phyloP scores from a whole-genome alignment of 108 stramenopile species.

The Chaetoceros tenuissimus region DNA sequence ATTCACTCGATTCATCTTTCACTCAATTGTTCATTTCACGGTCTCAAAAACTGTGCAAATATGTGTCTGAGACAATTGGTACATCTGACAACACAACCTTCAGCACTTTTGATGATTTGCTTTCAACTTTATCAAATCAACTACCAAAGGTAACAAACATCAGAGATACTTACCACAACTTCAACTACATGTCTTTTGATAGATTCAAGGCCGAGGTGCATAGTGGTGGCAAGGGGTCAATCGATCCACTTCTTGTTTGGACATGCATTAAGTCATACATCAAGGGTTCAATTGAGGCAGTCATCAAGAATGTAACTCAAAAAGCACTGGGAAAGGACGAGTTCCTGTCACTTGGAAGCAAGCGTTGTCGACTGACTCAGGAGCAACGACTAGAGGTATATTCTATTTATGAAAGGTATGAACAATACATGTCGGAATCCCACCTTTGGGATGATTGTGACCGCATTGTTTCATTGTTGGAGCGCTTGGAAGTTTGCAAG shows the following conservation, averaged over 20 bases:
- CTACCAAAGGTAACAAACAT: no score
- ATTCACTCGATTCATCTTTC: not conserved
- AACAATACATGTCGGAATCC: slow-evolving; percentile 13
- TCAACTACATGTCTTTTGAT: no score
- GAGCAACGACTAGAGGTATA: slow-evolving; percentile 22
- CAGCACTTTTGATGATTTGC: no score
- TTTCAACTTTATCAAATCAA: no score
- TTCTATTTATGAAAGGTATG: slow-evolving; percentile 31
- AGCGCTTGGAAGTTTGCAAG: not conserved
- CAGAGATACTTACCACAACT: no score
- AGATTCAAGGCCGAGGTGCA: slow-evolving; percentile 30
- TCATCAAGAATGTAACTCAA: slow-evolving; percentile 6
- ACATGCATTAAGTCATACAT: slow-evolving; percentile 45
- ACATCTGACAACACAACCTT: no score
- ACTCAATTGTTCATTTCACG: slow-evolving; percentile 42
- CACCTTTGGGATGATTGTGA: slow-evolving; percentile 48
- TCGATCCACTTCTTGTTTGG: slow-evolving; percentile 42
- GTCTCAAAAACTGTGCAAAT: slow-evolving; percentile 29
- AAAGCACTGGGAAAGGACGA: slow-evolving; percentile 21
- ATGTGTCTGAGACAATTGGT: slow-evolving; percentile 28
- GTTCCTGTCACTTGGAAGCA: slow-evolving; percentile 32
- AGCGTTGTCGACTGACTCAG: slow-evolving; percentile 35
- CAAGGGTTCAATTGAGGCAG: slow-evolving; percentile 57
- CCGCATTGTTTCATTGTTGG: slow-evolving; percentile 17
- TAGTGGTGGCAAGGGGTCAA: not conserved